These are phyloP conservation scores for Mycena epipterygia DNA, from an alignment of 768 basidiomycete genomes.

Conservation along the genomic window DNA sequence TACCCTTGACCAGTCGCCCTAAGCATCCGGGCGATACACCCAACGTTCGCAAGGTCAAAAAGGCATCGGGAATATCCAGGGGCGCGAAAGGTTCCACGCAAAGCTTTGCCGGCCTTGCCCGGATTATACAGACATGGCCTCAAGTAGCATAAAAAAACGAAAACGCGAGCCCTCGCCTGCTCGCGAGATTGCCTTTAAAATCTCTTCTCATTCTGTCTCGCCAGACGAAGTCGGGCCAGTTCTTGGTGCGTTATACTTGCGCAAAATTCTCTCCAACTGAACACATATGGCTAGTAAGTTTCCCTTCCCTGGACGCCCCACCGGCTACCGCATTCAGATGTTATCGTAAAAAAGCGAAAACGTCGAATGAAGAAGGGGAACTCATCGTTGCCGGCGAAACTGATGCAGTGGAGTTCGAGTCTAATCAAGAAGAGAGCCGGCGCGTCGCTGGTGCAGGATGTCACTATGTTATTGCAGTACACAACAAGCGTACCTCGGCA, in stretches of 20 bases:
- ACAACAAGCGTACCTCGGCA: conserved; percentile 81
- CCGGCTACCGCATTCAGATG: conserved; percentile 52
- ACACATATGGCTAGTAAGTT: conserved; percentile 25
- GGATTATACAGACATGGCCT: conserved; percentile 23
- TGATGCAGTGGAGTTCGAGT: conserved; percentile 85
- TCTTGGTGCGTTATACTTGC: conserved; percentile 54
- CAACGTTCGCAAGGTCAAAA: too few species aligned
- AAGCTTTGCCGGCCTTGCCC: too few species aligned
- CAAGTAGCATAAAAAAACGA: conserved; percentile 56
- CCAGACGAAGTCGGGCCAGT: conserved; percentile 60
- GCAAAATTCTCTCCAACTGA: conserved; percentile 35
- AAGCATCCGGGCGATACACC: too few species aligned
- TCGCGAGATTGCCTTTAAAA: conserved; percentile 51
- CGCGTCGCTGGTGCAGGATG: conserved; percentile 70
- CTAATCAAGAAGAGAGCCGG: conserved; percentile 67
- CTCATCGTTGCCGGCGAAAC: conserved; percentile 85
- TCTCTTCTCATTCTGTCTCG: conserved; percentile 46
- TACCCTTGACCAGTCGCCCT: too few species aligned
- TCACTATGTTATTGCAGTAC: conserved; percentile 87
- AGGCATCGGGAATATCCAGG: too few species aligned
- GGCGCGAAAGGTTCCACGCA: too few species aligned
- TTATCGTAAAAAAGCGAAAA: conserved; percentile 60
- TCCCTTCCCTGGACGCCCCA: conserved; percentile 32
- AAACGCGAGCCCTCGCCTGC: conserved; percentile 56
- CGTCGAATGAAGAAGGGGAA: conserved; percentile 40